Evolutionary conservation across 73 alveolate genomes (phyloP), one percentile per base, ranked within the genome.

Genomic region (Tetrahymena elliotti): DNA sequence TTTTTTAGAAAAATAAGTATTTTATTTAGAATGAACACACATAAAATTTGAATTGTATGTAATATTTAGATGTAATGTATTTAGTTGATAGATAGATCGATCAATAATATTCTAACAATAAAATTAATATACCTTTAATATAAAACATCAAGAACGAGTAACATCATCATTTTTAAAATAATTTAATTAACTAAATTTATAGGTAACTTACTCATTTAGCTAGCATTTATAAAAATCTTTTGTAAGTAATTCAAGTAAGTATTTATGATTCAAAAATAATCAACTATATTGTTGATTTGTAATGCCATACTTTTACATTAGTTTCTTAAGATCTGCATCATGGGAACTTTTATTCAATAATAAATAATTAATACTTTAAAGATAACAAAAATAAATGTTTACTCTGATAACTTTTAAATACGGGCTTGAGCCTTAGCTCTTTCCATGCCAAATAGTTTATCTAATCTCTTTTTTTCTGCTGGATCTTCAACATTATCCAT

Each of bases 391-490:
- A 27, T 22, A 24, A 54, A 16, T 18, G 16, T 68, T 68, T 68
- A 68, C 88, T 68, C 88, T 68, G 88, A 68, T 68, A 68, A n/a
- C 36, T 68, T 68, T 84, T 84, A 95, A 18, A 95, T 95, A 52
- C 97, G 88, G 27, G 94, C 97, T 41, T 93, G 36, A 0, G 97
- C 97, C 52, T 94, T 95, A 6, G 96, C 96, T 38, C 97, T 38
- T 84, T 95, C 97, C 52, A 94, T 94, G 12, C 97, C 97, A 47
- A 95, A 94, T 15, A 95, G 94, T 94, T 95, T 95, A 35, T 95
- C 97, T 33, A 95, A 93, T 68, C 97, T 93, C 53, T 93, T 93
- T 39, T 93, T 93, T 93, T 95, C 97, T 37, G 93, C 83, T 27
- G 94, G 93, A 53, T 95, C 96, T 27, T 94, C 54, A 3, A 93